These are phyloP conservation scores for Luvunga scandens DNA, from an alignment of 345 rosid genomes.

Conservation along the genomic window DNA sequence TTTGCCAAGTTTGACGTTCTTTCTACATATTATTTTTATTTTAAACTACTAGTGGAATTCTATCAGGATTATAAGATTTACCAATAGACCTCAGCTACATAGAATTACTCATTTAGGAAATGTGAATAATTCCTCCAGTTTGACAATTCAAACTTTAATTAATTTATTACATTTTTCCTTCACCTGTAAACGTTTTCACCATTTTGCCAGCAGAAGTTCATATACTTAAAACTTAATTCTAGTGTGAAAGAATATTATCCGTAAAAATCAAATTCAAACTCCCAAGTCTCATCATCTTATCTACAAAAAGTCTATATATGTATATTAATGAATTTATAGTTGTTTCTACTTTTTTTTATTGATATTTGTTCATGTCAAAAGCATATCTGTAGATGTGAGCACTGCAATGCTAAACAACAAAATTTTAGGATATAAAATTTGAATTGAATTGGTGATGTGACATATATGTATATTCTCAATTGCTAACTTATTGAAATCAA, in stretches of 20 bases:
- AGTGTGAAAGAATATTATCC: constrained; percentile 8
- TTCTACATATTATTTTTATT: neutral
- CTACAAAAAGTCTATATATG: neutral
- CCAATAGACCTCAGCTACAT: constrained; percentile 8
- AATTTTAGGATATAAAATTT: too few relatives aligned
- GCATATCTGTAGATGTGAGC: neutral
- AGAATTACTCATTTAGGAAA: constrained; percentile 7
- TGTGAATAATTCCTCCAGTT: neutral
- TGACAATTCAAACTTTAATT: constrained; percentile 11
- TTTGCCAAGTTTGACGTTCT: constrained; percentile 29
- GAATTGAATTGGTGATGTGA: too few relatives aligned
- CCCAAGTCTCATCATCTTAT: neutral
- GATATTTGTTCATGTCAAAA: neutral
- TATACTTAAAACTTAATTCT: neutral
- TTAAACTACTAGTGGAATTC: constrained; percentile 9
- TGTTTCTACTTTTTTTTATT: neutral
- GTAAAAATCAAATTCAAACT: neutral
- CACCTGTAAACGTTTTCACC: constrained; percentile 4
- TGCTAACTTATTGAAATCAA: too few relatives aligned
- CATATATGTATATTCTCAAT: too few relatives aligned
- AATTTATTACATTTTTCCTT: constrained; percentile 8
- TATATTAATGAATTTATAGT: neutral
- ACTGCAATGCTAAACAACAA: too few relatives aligned
- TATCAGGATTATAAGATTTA: constrained; percentile 7
- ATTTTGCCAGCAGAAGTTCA: neutral